Conservation (phyloP, 2,329 filamentous ascomycete species). For the Colletotrichum higginsianum region DNA sequence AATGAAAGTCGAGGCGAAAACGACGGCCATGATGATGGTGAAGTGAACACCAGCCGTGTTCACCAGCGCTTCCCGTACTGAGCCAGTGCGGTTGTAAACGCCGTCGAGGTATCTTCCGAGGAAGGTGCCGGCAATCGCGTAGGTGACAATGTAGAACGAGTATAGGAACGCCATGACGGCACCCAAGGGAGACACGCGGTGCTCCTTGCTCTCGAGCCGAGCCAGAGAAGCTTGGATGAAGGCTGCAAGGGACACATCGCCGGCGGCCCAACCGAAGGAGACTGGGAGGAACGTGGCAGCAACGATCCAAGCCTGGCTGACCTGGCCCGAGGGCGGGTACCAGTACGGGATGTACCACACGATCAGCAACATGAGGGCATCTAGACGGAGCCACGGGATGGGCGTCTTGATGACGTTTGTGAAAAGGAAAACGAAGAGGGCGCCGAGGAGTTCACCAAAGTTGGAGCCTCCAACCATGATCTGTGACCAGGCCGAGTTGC, state of each 20-base stretch:
- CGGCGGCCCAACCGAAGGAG: slow-evolving; percentile 66
- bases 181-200: slow-evolving; percentile 63
- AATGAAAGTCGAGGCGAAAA: slow-evolving; percentile 61
- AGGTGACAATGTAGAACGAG: slow-evolving; percentile 63
- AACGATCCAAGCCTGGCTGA: slow-evolving; percentile 56
- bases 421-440: slow-evolving; percentile 63
- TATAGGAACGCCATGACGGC: slow-evolving; percentile 68
- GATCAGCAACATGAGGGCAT: slow-evolving; percentile 61
- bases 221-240: slow-evolving; percentile 66
- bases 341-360: slow-evolving; percentile 66
- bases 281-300: slow-evolving; percentile 58
- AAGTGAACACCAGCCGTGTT: slow-evolving; percentile 64
- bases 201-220: slow-evolving; percentile 58
- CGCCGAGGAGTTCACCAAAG: slow-evolving; percentile 64
- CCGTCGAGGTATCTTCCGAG: slow-evolving; percentile 62
- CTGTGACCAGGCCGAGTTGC: slow-evolving; percentile 63
- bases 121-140: slow-evolving; percentile 59
- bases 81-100: slow-evolving; percentile 51
- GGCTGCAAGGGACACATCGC: slow-evolving; percentile 65
- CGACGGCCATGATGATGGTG: slow-evolving; percentile 57
- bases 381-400: slow-evolving; percentile 65
- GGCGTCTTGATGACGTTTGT: slow-evolving; percentile 64
- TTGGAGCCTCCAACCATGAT: slow-evolving; percentile 67
- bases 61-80: slow-evolving; percentile 55
- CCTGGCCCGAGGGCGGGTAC: slow-evolving; percentile 56